Base-by-base conservation (phyloP, 768 basidiomycete species). In the Lactifluus echinatus region DNA sequence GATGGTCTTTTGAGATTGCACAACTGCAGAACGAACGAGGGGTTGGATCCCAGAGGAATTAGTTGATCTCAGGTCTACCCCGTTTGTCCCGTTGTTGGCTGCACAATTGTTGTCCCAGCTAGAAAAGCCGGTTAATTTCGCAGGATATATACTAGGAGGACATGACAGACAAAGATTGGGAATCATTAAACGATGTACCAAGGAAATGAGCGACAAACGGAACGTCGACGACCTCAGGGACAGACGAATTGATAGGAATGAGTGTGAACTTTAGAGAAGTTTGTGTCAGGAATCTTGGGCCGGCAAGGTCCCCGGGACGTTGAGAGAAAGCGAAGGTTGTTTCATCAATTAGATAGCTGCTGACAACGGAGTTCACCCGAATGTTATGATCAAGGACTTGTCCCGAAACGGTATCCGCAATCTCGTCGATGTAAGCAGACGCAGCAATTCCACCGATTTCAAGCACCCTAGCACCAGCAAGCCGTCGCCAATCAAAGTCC, bases 311-410 rank as follows among this genome's bases (percentile, higher is more conserved):
- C 10, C 77, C 83, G 46, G 84, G 64, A 14, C 81, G 74, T 67
- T 84, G 83, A n/a, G 79, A 79, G 62, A 78, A 81, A n/a, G 79
- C 79, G 62, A 78, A 81, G n/a, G 55, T 63, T 0, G 70, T 71
- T 8, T 66, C 72, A 14, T 58, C 52, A 37, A 71, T 62, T 6
- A 79, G 71, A 65, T 84, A 84, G 64, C 79, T 79, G 31, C 75
- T 79, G 68, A 81, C 79, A 4, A 79, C 82, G 39, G 77, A 79
- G 69, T 84, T 85, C 37, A 83, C 77, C 33, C 84, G 76, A 42
- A 84, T 74, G 29, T 79, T 79, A 60, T 82, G 81, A 64, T 84
- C 81, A 47, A 85, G 71, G 65, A 76, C 84, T 61, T 83, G 83
- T 4, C 84, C 82, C 4, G 79, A 78, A n/a, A 80, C 76, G 3